Percentiles rank a stretch among this genome's conserved stretches.
These are phyloP conservation scores for Ceratocystis lukuohia DNA, from an alignment of 2,329 filamentous ascomycete genomes.

Conservation along the genomic window DNA sequence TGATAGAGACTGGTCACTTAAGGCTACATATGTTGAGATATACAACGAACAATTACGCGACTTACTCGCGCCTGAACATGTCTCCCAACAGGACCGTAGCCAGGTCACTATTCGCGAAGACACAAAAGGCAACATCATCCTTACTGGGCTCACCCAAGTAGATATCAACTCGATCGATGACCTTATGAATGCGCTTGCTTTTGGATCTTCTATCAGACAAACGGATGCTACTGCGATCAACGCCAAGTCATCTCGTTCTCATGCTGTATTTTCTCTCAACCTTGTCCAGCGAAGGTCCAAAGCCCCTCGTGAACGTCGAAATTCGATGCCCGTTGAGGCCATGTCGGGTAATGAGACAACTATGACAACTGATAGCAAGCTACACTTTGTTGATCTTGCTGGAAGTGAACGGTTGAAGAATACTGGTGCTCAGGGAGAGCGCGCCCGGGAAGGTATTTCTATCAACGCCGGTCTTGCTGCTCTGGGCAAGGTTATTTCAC, in stretches of 20 bases:
- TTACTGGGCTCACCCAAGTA: conserved; percentile 79
- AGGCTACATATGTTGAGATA: conserved; percentile 90
- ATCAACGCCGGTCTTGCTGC: conserved; percentile 95
- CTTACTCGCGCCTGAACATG: conserved; percentile 65
- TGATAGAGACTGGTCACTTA: conserved; percentile 79
- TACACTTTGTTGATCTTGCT: conserved; percentile 95
- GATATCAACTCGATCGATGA: conserved; percentile 87
- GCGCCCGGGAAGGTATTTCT: conserved; percentile 90
- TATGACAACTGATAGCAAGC: conserved; percentile 90
- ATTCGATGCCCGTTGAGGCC: conserved; percentile 73
- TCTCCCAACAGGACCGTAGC: conserved; percentile 54
- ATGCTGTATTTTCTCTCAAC: conserved; percentile 93
- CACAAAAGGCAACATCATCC: conserved; percentile 80
- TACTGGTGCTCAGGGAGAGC: conserved; percentile 84
- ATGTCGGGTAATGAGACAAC: conserved; percentile 55
- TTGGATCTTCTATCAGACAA: conserved; percentile 86
- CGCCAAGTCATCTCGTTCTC: conserved; percentile 91
- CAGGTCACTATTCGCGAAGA: conserved; percentile 90
- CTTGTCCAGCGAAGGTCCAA: conserved; percentile 70
- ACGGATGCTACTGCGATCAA: conserved; percentile 97
- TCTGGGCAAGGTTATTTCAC: conserved; percentile 94
- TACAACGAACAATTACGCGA: conserved; percentile 96
- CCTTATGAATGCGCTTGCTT: conserved; percentile 74
- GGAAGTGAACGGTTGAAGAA: conserved; percentile 96
- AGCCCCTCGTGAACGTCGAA: conserved; percentile 58